Evolutionary conservation across 1,284 basidiomycete genomes (phyloP).

Genomic region (Tetrapyrgos nigripes): DNA sequence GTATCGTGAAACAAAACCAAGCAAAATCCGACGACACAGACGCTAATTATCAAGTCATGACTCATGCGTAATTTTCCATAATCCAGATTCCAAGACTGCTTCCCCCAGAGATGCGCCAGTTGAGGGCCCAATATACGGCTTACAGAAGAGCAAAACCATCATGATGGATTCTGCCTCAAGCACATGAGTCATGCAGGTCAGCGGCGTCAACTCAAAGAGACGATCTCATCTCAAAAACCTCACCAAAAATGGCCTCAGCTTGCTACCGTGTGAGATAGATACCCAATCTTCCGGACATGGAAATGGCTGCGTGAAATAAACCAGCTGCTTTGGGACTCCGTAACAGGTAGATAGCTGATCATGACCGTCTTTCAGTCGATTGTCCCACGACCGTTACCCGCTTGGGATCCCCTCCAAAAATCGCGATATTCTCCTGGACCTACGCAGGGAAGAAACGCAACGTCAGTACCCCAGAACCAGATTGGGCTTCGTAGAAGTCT

Average conservation of each 20-base stretch:
- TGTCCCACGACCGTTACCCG: too few relatives aligned
- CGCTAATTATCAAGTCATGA: too few relatives aligned
- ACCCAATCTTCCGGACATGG: conserved; percentile 9
- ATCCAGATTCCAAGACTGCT: conserved; percentile 18
- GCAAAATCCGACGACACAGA: conserved; percentile 15
- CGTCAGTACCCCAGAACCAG: too few relatives aligned
- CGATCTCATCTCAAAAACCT: neutral
- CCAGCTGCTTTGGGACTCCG: conserved; percentile 17
- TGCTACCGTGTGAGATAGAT: conserved; percentile 6
- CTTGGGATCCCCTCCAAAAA: conserved; percentile 25
- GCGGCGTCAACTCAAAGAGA: neutral
- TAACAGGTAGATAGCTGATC: conserved; percentile 15
- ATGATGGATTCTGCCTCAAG: conserved; percentile 17
- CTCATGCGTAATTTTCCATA: conserved; percentile 19
- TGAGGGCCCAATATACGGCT: conserved; percentile 9
- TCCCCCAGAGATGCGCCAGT: too few relatives aligned
- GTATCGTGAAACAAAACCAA: neutral
- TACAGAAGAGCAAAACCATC: conserved; percentile 16
- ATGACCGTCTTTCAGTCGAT: too few relatives aligned
- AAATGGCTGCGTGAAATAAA: conserved; percentile 13
- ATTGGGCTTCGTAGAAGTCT: too few relatives aligned
- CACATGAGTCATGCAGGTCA: neutral
- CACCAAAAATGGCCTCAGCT: conserved; percentile 1
- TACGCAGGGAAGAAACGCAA: too few relatives aligned
- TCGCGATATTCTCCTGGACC: conserved; percentile 33